Conservation (phyloP, 495 filamentous ascomycete species). For the Stereocaulon alpinum region DNA sequence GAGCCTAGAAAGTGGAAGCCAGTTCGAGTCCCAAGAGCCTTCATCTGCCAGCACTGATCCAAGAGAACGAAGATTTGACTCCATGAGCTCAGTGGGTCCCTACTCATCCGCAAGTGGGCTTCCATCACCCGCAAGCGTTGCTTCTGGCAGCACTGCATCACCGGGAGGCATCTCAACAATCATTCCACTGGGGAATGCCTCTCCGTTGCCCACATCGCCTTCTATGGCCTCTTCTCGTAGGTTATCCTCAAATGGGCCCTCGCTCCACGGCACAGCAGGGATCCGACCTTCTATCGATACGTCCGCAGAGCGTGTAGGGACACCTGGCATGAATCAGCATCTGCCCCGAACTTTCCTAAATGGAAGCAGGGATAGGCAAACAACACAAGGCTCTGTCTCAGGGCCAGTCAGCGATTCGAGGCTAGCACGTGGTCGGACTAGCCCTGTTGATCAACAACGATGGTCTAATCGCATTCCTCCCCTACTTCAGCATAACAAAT, state of each 20-base stretch:
- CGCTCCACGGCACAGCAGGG: neutral
- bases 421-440: neutral
- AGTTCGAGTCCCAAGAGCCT: constrained; percentile 5
- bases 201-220: constrained; percentile 8
- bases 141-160: constrained; percentile 1
- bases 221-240: constrained; percentile 3
- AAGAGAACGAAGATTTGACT: constrained; percentile 4
- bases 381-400: neutral
- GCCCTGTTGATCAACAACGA: neutral
- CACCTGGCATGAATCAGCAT: neutral
- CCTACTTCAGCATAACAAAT: neutral
- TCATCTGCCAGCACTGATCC: neutral
- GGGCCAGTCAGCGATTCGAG: neutral
- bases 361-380: neutral
- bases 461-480: neutral
- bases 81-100: constrained; percentile 4
- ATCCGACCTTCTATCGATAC: constrained; percentile 1
- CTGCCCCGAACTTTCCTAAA: neutral
- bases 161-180: constrained; percentile 4
- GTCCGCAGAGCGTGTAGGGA: neutral
- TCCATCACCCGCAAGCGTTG: constrained; percentile 11
- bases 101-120: constrained; percentile 8
- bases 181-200: constrained; percentile 2
- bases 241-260: neutral
- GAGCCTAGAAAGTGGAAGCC: constrained; percentile 8